Evolutionary conservation across 164 flowering plant species (phyloP).

Genomic region (Piper betle): DNA sequence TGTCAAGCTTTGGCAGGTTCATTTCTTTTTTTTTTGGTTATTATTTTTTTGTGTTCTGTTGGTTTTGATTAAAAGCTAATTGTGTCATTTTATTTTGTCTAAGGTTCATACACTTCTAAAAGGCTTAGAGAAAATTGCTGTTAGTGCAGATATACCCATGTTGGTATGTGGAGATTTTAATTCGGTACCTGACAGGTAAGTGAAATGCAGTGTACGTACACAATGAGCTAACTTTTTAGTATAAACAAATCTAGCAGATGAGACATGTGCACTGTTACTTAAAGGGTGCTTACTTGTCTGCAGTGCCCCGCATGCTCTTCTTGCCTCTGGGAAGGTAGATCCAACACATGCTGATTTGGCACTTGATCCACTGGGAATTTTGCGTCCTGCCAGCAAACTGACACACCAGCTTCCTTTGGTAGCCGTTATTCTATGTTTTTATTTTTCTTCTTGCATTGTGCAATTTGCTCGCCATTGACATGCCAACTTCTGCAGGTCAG

Average conservation of each 20-base stretch:
- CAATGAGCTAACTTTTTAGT: background rate
- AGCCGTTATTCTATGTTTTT: constrained; percentile 2
- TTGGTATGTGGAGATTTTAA: constrained; percentile 96
- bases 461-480: constrained; percentile 2
- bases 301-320: constrained; percentile 96
- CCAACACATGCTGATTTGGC: constrained; percentile 69
- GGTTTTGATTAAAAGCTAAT: no score
- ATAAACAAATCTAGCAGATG: background rate
- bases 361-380: constrained; percentile 74
- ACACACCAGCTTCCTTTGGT: constrained; percentile 93
- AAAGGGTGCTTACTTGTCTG: constrained; percentile 11
- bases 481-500: constrained; percentile 54
- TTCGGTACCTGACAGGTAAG: constrained; percentile 86
- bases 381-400: constrained; percentile 72
- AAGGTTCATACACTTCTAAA: constrained; percentile 85
- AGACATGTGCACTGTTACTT: background rate
- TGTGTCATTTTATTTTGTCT: background rate
- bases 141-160: constrained; percentile 97
- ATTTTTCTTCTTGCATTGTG: background rate
- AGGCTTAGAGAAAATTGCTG: constrained; percentile 97
- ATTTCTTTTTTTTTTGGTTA: background rate
- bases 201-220: background rate
- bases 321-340: constrained; percentile 89
- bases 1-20: constrained; percentile 98
- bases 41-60: constrained; percentile 1